Percentiles rank a stretch among this genome's conserved stretches.
Evolutionary conservation across 345 rosid species (phyloP).

Genomic region (Pugionium dolabratum): DNA sequence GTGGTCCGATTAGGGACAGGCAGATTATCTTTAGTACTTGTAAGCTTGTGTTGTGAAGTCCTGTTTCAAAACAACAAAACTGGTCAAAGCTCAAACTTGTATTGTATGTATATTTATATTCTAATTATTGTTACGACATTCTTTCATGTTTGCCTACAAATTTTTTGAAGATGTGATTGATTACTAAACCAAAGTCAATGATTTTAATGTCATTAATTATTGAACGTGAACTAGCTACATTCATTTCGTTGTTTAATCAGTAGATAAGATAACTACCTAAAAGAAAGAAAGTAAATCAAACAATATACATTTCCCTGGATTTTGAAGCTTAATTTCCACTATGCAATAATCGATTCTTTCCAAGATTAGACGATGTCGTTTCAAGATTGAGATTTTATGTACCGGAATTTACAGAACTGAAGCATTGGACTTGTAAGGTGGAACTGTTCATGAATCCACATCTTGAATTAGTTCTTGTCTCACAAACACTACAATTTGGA

Average conservation of each 20-base stretch:
- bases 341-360: not conserved
- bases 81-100: slow-evolving; percentile 20
- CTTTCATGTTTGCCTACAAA: slow-evolving; percentile 15
- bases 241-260: slow-evolving; percentile 11
- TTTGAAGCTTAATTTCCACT: slow-evolving; percentile 25
- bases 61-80: slow-evolving; percentile 30
- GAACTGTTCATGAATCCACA: slow-evolving; percentile 52
- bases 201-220: slow-evolving; percentile 3
- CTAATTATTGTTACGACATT: slow-evolving; percentile 16
- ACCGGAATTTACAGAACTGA: slow-evolving; percentile 42
- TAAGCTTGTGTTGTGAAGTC: slow-evolving; percentile 40
- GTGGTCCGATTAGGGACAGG: slow-evolving; percentile 54
- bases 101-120: not conserved
- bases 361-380: not conserved
- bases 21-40: slow-evolving; percentile 47
- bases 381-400: not conserved
- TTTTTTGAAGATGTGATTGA: slow-evolving; percentile 14
- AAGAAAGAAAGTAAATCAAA: not conserved
- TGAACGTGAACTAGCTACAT: slow-evolving; percentile 6
- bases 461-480: slow-evolving; percentile 47
- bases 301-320: slow-evolving; percentile 1
- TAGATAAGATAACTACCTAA: not conserved
- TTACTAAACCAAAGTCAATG: slow-evolving; percentile 34
- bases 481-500: slow-evolving; percentile 63
- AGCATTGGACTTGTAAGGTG: slow-evolving; percentile 50